These are phyloP conservation scores for Myxozyma lipomycoides DNA, from an alignment of 805 yeast genomes.

Conservation along the genomic window DNA sequence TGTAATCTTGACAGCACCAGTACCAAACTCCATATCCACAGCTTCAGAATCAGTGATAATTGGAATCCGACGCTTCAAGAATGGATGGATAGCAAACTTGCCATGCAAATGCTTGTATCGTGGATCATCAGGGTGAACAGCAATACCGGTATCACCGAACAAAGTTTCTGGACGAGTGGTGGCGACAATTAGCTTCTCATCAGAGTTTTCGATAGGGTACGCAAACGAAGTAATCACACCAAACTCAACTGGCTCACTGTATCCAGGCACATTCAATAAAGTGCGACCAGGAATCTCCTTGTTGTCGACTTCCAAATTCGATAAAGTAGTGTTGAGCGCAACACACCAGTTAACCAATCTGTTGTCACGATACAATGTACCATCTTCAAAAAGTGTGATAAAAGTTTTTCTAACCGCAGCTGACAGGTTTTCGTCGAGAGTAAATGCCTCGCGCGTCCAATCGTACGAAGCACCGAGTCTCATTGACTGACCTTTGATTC, in stretches of 20 bases:
- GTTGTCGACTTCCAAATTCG: slow-evolving; percentile 94
- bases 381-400: slow-evolving; percentile 87
- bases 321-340: slow-evolving; percentile 87
- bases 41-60: slow-evolving; percentile 87
- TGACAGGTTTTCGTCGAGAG: slow-evolving; percentile 73
- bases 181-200: slow-evolving; percentile 85
- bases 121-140: slow-evolving; percentile 92
- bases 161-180: slow-evolving; percentile 98
- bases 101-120: slow-evolving; percentile 95
- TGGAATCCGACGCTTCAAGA: slow-evolving; percentile 78
- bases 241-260: slow-evolving; percentile 79
- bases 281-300: slow-evolving; percentile 84
- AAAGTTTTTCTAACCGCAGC: slow-evolving; percentile 87
- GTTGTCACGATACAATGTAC: slow-evolving; percentile 88
- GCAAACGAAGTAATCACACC: slow-evolving; percentile 97
- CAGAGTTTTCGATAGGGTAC: slow-evolving; percentile 78
- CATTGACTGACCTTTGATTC: slow-evolving; percentile 79
- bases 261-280: slow-evolving; percentile 77
- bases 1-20: slow-evolving; percentile 99
- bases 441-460: slow-evolving; percentile 93
- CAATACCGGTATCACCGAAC: slow-evolving; percentile 97
- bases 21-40: slow-evolving; percentile 98
- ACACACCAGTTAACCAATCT: slow-evolving; percentile 97
- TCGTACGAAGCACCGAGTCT: slow-evolving; percentile 95
- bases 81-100: slow-evolving; percentile 84